phyloP scores from a whole-genome alignment of 1,139 yeast genomes.

The Kluyveromyces sp. region DNA sequence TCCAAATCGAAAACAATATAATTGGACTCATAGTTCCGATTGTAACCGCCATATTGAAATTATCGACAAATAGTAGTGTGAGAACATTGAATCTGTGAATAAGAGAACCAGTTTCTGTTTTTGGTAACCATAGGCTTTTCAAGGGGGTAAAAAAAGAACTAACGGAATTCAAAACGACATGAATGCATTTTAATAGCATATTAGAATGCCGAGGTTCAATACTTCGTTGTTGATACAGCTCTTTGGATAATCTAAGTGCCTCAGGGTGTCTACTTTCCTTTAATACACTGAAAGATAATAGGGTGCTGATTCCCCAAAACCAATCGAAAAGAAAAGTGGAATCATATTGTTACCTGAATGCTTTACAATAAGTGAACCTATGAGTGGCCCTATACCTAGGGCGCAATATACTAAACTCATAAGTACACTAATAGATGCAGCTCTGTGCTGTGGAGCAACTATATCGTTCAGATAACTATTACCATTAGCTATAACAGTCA shows the following conservation, averaged over 20 bases:
- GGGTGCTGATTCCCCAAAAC: background rate
- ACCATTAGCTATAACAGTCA: conserved; percentile 40
- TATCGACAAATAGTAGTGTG: conserved; percentile 42
- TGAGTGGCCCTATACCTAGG: conserved; percentile 47
- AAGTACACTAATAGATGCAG: conserved; percentile 43
- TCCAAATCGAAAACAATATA: conserved; percentile 51
- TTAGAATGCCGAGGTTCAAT: conserved; percentile 32
- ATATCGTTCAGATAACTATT: conserved; percentile 54
- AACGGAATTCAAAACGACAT: conserved; percentile 4
- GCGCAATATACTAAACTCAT: conserved; percentile 47
- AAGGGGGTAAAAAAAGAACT: conserved; percentile 39
- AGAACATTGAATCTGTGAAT: conserved; percentile 41
- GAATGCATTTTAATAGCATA: conserved; percentile 1
- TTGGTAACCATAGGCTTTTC: conserved; percentile 37
- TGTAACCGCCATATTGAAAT: conserved; percentile 32
- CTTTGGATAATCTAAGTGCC: conserved; percentile 39
- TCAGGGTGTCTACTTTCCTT: conserved; percentile 48
- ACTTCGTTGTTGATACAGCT: conserved; percentile 15
- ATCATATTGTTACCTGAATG: conserved; percentile 3
- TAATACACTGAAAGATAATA: conserved; percentile 15
- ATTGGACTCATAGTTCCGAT: conserved; percentile 39
- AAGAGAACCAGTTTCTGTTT: conserved; percentile 26
- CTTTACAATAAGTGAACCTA: conserved; percentile 37
- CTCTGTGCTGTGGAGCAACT: conserved; percentile 41
- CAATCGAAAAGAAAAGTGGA: conserved; percentile 4